A percentile compares a stretch with the other conserved stretches of the same genome.
Conservation (phyloP, 2,329 filamentous ascomycete genomes). For the Macroventuria anomochaeta region DNA sequence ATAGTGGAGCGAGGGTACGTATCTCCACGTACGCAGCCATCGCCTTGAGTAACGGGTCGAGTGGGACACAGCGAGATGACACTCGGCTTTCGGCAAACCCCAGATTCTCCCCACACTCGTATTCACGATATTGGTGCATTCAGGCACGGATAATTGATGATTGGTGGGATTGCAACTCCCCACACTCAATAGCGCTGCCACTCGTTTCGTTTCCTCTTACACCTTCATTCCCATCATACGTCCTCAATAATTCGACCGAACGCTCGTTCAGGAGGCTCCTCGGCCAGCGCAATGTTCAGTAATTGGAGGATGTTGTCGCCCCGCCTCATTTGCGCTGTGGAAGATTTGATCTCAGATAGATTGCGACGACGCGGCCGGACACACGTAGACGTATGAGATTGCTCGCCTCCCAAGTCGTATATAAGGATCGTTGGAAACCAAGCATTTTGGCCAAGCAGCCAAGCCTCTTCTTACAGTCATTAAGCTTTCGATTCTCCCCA, state of each 20-base stretch:
- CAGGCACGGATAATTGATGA: constrained; percentile 5
- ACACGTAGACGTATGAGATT: constrained; percentile 4
- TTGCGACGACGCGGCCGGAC: constrained; percentile 2
- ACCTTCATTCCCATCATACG: constrained; percentile 1
- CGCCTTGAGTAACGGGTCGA: neutral
- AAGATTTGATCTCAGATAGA: constrained; percentile 6
- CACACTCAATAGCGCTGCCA: neutral
- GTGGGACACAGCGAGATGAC: neutral
- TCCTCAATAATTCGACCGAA: neutral
- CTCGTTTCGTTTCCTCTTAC: neutral
- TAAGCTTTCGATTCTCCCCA: constrained; percentile 8
- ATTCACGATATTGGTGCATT: neutral
- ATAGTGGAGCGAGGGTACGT: neutral
- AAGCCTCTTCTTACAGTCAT: constrained; percentile 10
- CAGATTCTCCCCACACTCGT: constrained; percentile 9
- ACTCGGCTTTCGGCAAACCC: neutral
- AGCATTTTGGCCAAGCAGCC: constrained; percentile 25
- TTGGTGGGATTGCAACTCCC: constrained; percentile 15
- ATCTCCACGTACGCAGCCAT: neutral
- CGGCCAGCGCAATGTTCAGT: neutral
- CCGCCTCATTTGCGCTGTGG: constrained; percentile 9
- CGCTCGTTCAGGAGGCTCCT: neutral
- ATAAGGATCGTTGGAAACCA: constrained; percentile 15
- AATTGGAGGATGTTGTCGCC: constrained; percentile 12
- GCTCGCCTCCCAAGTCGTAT: constrained; percentile 1